A percentile compares a stretch with the other conserved stretches of the same genome.
phyloP scores from a whole-genome alignment of 192 early-diverging fungal genomes.

The Coemansia sp. region DNA sequence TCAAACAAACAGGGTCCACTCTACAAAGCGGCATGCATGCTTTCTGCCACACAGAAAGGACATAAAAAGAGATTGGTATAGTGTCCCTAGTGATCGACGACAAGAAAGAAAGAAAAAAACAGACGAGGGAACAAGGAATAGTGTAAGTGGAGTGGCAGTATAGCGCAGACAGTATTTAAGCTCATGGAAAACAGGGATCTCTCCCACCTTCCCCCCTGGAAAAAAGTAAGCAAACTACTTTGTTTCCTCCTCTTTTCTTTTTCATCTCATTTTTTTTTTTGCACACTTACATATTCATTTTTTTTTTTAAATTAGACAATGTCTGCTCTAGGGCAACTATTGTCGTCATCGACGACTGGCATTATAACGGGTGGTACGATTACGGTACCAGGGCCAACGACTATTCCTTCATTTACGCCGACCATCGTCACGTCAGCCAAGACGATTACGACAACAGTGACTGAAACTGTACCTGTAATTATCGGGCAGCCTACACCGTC shows the following conservation, averaged over 20 bases:
- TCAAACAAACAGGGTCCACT: not conserved
- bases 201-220: not conserved
- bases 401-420: not conserved
- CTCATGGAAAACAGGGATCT: not conserved
- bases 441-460: slow-evolving; percentile 34
- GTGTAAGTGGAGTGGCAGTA: not conserved
- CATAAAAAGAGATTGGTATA: not conserved
- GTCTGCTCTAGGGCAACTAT: not conserved
- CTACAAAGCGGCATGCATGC: not conserved
- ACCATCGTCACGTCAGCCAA: slow-evolving; percentile 25
- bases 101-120: not conserved
- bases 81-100: not conserved
- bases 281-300: not conserved
- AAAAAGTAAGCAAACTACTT: not conserved
- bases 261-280: not conserved
- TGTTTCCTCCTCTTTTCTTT: not conserved
- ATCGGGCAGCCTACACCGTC: slow-evolving; percentile 18
- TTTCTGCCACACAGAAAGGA: not conserved
- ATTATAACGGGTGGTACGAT: slow-evolving; percentile 26
- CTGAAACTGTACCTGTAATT: slow-evolving; percentile 14
- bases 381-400: slow-evolving; percentile 20
- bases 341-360: slow-evolving; percentile 32
- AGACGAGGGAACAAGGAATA: not conserved
- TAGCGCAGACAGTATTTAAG: slow-evolving; percentile 3
- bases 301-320: not conserved